Evolutionary conservation across 257 asterid genomes (phyloP).

Genomic region (Solanum chiquidenum): DNA sequence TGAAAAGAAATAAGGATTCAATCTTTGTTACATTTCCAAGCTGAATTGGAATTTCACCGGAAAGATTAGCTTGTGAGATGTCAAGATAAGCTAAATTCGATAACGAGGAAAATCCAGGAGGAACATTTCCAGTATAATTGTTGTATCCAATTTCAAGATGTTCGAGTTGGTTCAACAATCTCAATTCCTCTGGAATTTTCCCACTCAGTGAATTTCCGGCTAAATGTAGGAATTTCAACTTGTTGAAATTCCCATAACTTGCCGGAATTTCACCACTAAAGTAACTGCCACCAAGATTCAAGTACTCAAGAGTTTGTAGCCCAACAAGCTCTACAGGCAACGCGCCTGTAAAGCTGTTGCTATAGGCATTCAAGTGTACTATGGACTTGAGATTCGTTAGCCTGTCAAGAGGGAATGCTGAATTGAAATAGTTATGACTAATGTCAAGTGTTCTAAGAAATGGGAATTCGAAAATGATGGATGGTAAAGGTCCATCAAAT

Average conservation of each 20-base stretch:
- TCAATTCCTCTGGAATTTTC: constrained; percentile 45
- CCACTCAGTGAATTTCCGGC: constrained; percentile 64
- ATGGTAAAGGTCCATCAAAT: constrained; percentile 44
- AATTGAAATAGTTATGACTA: constrained; percentile 55
- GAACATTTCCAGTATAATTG: constrained; percentile 33
- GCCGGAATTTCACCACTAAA: constrained; percentile 60
- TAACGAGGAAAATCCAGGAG: constrained; percentile 27
- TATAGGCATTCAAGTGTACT: constrained; percentile 38
- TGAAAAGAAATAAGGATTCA: constrained; percentile 39
- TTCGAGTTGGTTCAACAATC: constrained; percentile 31
- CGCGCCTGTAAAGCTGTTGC: constrained; percentile 70
- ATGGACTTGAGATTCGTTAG: constrained; percentile 46
- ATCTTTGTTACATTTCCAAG: constrained; percentile 36
- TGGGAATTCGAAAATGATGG: constrained; percentile 46
- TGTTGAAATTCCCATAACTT: constrained; percentile 35
- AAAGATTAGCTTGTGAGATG: constrained; percentile 54
- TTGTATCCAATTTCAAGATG: constrained; percentile 80
- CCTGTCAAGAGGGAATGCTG: constrained; percentile 46
- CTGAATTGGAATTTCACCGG: constrained; percentile 62
- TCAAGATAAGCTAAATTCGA: constrained; percentile 52
- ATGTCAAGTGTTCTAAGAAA: constrained; percentile 57
- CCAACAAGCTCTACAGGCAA: constrained; percentile 44
- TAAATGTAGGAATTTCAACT: constrained; percentile 35
- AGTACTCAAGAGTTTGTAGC: constrained; percentile 49
- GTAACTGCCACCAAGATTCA: constrained; percentile 89